phyloP scores from a whole-genome alignment of 495 filamentous ascomycete species.

The Neurospora sp. region DNA sequence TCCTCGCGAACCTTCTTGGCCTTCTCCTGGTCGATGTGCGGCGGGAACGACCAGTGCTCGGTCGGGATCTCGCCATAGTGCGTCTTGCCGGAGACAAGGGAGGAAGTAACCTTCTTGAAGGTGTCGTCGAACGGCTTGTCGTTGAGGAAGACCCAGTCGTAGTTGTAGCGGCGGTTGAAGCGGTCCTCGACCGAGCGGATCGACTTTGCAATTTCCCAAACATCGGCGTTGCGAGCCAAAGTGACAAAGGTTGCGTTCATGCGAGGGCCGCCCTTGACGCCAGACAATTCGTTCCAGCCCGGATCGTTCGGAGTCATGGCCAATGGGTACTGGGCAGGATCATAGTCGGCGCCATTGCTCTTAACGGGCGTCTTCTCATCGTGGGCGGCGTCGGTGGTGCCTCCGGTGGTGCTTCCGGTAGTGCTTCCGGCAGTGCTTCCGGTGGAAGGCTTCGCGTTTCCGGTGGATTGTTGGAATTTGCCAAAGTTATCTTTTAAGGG shows the following conservation, averaged over 20 bases:
- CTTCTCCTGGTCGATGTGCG: conserved; percentile 78
- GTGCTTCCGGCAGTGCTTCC: neutral
- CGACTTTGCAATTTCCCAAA: conserved; percentile 93
- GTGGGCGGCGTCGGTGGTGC: conserved; percentile 7
- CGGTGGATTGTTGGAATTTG: neutral
- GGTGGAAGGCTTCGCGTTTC: neutral
- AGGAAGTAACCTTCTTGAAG: conserved; percentile 85
- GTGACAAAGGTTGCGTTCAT: conserved; percentile 98
- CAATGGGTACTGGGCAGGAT: conserved; percentile 41
- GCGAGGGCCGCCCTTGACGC: conserved; percentile 48
- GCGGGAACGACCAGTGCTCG: conserved; percentile 87
- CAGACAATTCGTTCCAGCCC: conserved; percentile 39
- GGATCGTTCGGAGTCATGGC: conserved; percentile 34
- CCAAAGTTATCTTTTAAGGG: conserved; percentile 1
- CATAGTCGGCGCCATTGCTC: conserved; percentile 8
- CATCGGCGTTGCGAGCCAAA: conserved; percentile 79
- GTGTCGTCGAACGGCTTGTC: conserved; percentile 84
- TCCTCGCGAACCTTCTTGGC: conserved; percentile 71
- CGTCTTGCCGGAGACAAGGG: conserved; percentile 81
- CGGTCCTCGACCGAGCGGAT: conserved; percentile 95
- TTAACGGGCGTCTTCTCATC: conserved; percentile 4
- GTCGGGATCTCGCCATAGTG: conserved; percentile 76
- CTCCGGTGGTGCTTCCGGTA: conserved; percentile 5
- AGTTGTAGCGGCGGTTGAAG: conserved; percentile 92
- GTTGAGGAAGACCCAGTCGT: conserved; percentile 99